Evolutionary conservation across 345 rosid species (phyloP).

Genomic region (Salix brachista): DNA sequence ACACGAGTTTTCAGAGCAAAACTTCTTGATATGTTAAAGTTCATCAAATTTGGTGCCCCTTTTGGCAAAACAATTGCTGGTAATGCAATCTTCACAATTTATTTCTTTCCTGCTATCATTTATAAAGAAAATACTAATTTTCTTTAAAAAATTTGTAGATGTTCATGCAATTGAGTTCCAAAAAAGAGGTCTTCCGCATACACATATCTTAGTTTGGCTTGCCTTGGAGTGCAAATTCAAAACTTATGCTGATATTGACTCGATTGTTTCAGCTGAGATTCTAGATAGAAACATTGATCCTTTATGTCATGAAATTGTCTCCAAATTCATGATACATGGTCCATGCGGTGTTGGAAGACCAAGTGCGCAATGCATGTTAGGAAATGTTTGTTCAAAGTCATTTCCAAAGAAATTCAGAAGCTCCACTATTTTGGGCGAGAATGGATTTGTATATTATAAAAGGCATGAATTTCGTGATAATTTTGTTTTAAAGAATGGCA

Average conservation of each 20-base stretch:
- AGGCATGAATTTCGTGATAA: neutral
- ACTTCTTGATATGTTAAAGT: no score
- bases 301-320: neutral
- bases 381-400: rapidly evolving
- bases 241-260: neutral
- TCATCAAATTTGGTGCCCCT: no score
- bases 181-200: neutral
- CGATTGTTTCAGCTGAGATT: neutral
- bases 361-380: neutral
- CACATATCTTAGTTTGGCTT: neutral
- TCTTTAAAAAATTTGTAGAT: neutral
- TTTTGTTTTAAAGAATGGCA: neutral
- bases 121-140: neutral
- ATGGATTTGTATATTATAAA: neutral
- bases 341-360: neutral
- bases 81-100: neutral
- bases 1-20: no score
- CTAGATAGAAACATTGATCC: neutral
- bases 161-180: neutral
- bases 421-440: neutral
- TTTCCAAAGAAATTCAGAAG: neutral
- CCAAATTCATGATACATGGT: neutral
- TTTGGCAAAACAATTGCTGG: neutral
- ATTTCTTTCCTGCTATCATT: no score
- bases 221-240: rapidly evolving